Conservation (phyloP, 805 yeast species). For the Geotrichum ghanense region DNA sequence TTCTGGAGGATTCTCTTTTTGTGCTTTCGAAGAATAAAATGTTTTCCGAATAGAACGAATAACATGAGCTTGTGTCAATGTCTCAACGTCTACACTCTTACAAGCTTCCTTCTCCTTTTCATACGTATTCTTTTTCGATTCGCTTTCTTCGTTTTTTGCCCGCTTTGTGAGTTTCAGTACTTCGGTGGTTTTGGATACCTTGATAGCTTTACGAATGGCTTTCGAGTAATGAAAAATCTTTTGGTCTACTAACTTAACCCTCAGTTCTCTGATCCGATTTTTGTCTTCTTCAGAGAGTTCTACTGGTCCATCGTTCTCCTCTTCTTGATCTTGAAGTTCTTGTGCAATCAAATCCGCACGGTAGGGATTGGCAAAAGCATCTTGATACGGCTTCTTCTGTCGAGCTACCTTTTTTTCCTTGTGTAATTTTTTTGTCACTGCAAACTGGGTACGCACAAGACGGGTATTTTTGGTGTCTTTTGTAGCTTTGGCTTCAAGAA, state of each 20-base stretch:
- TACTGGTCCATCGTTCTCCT: constrained; percentile 5
- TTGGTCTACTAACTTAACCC: constrained; percentile 21
- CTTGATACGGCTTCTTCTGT: constrained; percentile 4
- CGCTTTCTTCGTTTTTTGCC: constrained; percentile 9
- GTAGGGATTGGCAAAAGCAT: constrained; percentile 7
- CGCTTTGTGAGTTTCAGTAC: constrained; percentile 23
- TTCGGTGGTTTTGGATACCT: constrained; percentile 23
- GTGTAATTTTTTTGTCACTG: constrained; percentile 14
- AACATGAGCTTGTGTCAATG: constrained; percentile 11
- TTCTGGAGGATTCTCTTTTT: constrained; percentile 6
- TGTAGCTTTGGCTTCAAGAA: constrained; percentile 26
- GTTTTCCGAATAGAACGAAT: constrained; percentile 11
- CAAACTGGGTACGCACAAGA: constrained; percentile 22
- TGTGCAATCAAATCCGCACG: neutral
- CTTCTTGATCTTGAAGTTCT: constrained; percentile 4
- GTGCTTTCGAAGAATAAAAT: constrained; percentile 8
- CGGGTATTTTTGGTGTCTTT: constrained; percentile 14
- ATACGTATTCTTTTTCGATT: constrained; percentile 8
- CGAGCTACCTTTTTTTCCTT: constrained; percentile 5
- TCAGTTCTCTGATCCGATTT: constrained; percentile 13
- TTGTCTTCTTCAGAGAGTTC: neutral
- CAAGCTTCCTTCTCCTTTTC: constrained; percentile 15
- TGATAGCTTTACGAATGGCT: constrained; percentile 21
- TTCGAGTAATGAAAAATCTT: constrained; percentile 21
- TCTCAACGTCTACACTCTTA: constrained; percentile 12